These are phyloP conservation scores for Podospora tetraspora DNA, from an alignment of 495 filamentous ascomycete genomes.

Conservation along the genomic window DNA sequence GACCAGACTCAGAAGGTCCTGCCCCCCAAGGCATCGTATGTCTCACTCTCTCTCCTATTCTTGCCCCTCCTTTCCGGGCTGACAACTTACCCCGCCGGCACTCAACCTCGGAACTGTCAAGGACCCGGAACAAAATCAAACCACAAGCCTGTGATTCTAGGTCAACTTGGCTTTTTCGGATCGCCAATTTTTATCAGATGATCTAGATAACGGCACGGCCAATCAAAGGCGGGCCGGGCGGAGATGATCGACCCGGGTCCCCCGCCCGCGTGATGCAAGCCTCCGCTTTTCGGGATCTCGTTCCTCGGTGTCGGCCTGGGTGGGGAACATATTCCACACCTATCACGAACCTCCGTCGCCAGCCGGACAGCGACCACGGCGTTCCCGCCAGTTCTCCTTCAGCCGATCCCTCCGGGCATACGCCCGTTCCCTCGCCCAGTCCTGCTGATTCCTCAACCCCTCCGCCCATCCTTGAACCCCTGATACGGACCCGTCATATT, in stretches of 20 bases:
- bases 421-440: conserved; percentile 12
- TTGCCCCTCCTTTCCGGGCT: not conserved
- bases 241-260: not conserved
- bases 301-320: not conserved
- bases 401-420: conserved; percentile 13
- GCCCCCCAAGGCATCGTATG: not conserved
- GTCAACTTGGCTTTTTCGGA: not conserved
- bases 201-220: not conserved
- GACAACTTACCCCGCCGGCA: not conserved
- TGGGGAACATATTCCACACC: not conserved
- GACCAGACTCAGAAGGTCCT: not conserved
- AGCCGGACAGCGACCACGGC: no score
- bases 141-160: not conserved
- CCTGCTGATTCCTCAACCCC: conserved; percentile 22
- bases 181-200: not conserved
- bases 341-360: no score
- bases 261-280: not conserved
- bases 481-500: conserved; percentile 19
- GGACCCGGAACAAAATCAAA: not conserved
- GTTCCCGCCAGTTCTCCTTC: conserved; percentile 24
- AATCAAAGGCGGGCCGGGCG: not conserved
- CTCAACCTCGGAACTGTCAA: not conserved
- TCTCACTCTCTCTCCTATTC: not conserved
- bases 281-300: not conserved
- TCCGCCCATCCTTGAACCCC: conserved; percentile 20